Base-by-base conservation (phyloP, 2,329 filamentous ascomycete species). In the Chaetothyriales sp. region DNA sequence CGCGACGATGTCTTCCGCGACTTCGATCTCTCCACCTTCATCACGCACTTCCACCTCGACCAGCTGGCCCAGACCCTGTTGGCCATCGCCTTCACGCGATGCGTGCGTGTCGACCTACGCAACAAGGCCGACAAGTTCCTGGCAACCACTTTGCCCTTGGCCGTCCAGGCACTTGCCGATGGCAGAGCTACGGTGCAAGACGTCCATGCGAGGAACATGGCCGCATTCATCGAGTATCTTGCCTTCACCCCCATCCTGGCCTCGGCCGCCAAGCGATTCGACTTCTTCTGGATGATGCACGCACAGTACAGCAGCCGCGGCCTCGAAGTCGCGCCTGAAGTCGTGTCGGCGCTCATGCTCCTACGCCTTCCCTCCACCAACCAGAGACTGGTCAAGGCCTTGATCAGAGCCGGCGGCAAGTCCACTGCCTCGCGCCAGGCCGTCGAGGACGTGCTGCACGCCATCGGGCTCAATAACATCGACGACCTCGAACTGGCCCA, bases 1-100 rank as follows among this genome's bases (percentile, higher is more conserved):
- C 90, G 92, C 60, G 89, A 92, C 62, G 90, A 98, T 61, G 80
- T 95, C 55, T 95, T 95, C 67, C 85, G 89, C 53, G 90, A 97
- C 65, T 95, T 98, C 63, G 90, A 98, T 65, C 77, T 98, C n/a
- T 85, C 86, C 2, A 86, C 85, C 1, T 97, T 98, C 66, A 83
- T 97, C 76, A 86, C 94, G 58, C 89, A 97, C 67, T 98, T 98
- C 74, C 89, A 89, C 66, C 77, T 95, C 50, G 89, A 95, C 70
- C 82, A 88, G 8, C 69, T 95, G 46, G 82, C 89, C 63, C 94
- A 94, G 74, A 86, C 87, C 43, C 79, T 94, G 56, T 76, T 98
- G 57, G 87, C 88, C 48, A 74, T 95, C 52, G 88, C 90, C 4
- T 95, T 95, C 69, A 94, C 90, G 68, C 78, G 82, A 56, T 82